Base-by-base conservation (phyloP, 768 basidiomycete genomes). In the Boletellus ananiceps region DNA sequence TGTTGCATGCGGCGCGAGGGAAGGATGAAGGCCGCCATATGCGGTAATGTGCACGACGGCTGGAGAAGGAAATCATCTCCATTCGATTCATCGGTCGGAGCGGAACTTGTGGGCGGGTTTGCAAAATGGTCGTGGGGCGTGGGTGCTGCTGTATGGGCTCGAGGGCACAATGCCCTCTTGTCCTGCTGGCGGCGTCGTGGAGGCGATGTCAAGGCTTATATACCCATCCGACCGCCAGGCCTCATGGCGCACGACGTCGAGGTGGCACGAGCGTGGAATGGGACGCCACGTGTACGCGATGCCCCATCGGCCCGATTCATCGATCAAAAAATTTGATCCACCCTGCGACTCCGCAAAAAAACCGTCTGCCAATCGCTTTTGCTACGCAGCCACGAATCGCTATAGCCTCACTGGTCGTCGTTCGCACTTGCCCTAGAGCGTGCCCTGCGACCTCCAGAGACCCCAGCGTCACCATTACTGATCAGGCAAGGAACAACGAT, bases 401-500 rank as follows among this genome's bases (percentile, higher is more conserved):
- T 49, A 38, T 31, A 19, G 16, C 45, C 52, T 56, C 55, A 56
- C 62, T 57, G 55, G 62, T 63, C 60, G 29, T 29, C 29, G 29
- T 29, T 14, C 33, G 47, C 44, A 57, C 47, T 50, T 54, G 58
- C 51, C 51, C 29, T 29, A 29, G 29, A 29, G 29, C 29, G 29
- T 29, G 29, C 29, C 29, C 8, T 29, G 29, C 29, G 51, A 51
- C 76, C 59, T 64, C 44, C 70, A 70, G 71, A 71, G 67, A 57
- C 66, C 51, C 46, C 45, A 62, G 58, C 51, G 66, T 69, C 81
- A 87, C 64, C 67, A 88, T 86, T 85, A 74, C 80, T 81, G 80
- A 81, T 79, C 83, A 86, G 67, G 72, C 74, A 76, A 80, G 82
- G 74, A 86, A 87, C 72, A 77, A 71, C 69, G 86, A 88, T 75